Base-by-base conservation (phyloP, 805 yeast genomes). In the Barnettozyma siamensis region DNA sequence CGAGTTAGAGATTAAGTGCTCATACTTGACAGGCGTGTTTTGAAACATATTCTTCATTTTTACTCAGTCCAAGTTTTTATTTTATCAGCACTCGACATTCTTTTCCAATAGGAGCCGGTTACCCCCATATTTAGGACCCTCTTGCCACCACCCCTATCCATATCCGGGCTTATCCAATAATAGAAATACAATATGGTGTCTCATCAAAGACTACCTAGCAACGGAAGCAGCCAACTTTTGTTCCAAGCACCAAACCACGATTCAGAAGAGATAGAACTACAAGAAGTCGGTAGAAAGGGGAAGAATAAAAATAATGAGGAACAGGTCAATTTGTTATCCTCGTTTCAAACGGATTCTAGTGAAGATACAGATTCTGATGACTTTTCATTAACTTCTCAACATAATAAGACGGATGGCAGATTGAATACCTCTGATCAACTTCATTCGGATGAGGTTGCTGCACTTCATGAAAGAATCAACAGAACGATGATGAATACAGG, bases 141-240 rank as follows among this genome's bases (percentile, higher is more conserved):
- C 31, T 26, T 26, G 29, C 29, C 29, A 29, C 23, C 15, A 7
- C 34, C 15, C 21, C 21, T 31, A 20, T 31, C 26, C 26, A 7
- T 23, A 23, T 23, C 26, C 26, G 7, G 26, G 10, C 26, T 10
- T 23, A 23, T 23, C 10, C n/a, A n/a, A n/a, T n/a, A n/a, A n/a
- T n/a, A n/a, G n/a, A n/a, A n/a, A n/a, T 23, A 7, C 10, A 23
- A 11, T 3, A 45, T 45, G 46, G 42, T 34, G 18, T 30, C 39
- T 17, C 39, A 45, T 23, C 33, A 39, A 11, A 36, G 18, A 16
- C 33, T 38, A 9, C 11, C 32, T 19, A 4, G 4, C 12, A 27
- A 29, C 23, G 27, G 26, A 4, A 15, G 24, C 17, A 26, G 33
- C n/a, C 37, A 43, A 17, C 31, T 37, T 7, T 28, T 44, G 7